These are phyloP conservation scores for Elsinoe perseae DNA, from an alignment of 2,329 filamentous ascomycete species.

Conservation along the genomic window DNA sequence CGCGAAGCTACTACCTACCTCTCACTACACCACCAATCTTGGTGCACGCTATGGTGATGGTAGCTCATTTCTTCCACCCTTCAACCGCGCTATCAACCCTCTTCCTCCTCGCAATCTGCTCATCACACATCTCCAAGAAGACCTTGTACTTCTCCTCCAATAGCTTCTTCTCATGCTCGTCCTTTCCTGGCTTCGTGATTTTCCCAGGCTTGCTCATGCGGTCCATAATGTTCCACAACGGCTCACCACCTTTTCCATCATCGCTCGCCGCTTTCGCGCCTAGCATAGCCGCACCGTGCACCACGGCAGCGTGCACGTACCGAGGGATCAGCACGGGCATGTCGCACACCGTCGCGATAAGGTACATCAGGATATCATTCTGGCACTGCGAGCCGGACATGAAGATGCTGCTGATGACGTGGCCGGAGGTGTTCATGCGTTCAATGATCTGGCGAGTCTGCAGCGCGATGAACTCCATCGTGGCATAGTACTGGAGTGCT, in stretches of 20 bases:
- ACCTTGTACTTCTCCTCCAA: conserved; percentile 86
- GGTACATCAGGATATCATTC: conserved; percentile 82
- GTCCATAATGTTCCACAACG: conserved; percentile 95
- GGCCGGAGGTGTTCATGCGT: conserved; percentile 84
- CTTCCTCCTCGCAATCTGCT: conserved; percentile 73
- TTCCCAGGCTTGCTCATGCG: conserved; percentile 91
- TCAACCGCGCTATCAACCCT: conserved; percentile 57
- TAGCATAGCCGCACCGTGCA: conserved; percentile 97
- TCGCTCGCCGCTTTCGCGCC: conserved; percentile 93
- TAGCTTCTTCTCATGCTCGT: conserved; percentile 67
- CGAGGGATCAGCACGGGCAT: conserved; percentile 91
- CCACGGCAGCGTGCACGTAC: conserved; percentile 91
- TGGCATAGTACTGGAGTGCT: conserved; percentile 86
- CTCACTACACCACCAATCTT: neutral
- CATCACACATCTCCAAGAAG: conserved; percentile 86
- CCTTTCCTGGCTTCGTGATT: conserved; percentile 65
- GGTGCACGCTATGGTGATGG: no score
- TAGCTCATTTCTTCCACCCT: conserved; percentile 26
- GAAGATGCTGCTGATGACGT: conserved; percentile 86
- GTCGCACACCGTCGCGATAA: conserved; percentile 81
- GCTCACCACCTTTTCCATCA: conserved; percentile 67
- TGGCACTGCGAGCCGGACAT: conserved; percentile 98
- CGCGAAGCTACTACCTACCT: neutral
- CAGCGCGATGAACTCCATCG: conserved; percentile 96
- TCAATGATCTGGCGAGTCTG: conserved; percentile 95